Evolutionary conservation across 2,329 filamentous ascomycete species (phyloP), one percentile per base, ranked within the genome.

Genomic region (Pezicula carpinea): DNA sequence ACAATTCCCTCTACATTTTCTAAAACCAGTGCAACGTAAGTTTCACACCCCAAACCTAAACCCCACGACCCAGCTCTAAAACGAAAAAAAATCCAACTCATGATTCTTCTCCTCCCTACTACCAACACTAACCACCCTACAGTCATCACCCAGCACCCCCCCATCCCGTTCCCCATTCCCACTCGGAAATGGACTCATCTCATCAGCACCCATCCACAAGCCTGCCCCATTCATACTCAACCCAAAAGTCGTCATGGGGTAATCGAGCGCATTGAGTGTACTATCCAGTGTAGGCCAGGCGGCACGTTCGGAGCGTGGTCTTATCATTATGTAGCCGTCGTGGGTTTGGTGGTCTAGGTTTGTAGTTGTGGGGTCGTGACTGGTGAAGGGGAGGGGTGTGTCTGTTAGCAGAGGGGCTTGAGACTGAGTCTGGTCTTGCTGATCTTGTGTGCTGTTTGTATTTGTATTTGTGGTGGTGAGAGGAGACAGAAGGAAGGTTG

Each of bases 1-100:
- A 26, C 23, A 26, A 26, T 26, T 10, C 23, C 22, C 22, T 23
- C 22, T 8, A 5, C 22, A 5, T 8, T n/a, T n/a, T n/a, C n/a
- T n/a, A n/a, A n/a, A n/a, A n/a, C n/a, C n/a, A n/a, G n/a, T n/a
- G n/a, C n/a, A n/a, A n/a, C n/a, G n/a, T n/a, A n/a, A n/a, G n/a
- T n/a, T 23, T 23, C 23, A 7, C 23, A 2, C 23, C 23, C 10
- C 6, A 26, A 6, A 26, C 26, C 26, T 10, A 29, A 13, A 11
- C 26, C 26, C 5, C 6, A 14, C 4, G 8, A 7, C 21, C n/a
- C 6, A 38, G 13, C 21, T 35, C 57, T 48, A 64, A 47, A 71
- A 64, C 46, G 61, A 65, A 40, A 70, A 66, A 53, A 70, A 71
- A 49, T 70, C 68, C 51, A 71, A 53, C 44, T 69, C 63, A 39